Percentiles rank a stretch among this genome's conserved stretches.
Conservation (phyloP, 768 basidiomycete species). For the Suillus decipiens region DNA sequence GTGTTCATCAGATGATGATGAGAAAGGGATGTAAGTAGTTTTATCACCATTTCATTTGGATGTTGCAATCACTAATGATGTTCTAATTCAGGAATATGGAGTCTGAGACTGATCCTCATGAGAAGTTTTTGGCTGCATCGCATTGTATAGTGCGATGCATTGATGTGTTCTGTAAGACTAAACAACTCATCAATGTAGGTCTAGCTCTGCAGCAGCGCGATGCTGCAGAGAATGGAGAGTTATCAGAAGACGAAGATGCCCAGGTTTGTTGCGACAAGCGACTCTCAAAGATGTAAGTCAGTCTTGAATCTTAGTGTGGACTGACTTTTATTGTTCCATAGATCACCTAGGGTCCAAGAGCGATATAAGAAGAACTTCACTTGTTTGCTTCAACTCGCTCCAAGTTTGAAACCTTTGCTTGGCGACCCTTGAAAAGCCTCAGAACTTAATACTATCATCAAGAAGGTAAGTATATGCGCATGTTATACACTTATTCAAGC, state of each 20-base stretch:
- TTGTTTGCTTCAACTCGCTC: neutral
- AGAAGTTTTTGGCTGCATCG: slow-evolving; percentile 2
- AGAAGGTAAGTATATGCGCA: neutral
- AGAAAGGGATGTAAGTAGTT: neutral
- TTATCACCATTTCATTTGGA: neutral
- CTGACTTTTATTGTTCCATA: neutral
- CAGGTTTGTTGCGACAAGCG: neutral
- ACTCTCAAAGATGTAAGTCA: slow-evolving; percentile 7
- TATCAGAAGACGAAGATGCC: slow-evolving; percentile 1
- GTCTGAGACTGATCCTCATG: neutral
- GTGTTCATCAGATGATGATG: neutral
- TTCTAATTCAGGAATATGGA: neutral
- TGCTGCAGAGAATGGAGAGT: slow-evolving; percentile 5
- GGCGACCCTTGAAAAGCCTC: neutral
- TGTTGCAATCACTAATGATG: neutral
- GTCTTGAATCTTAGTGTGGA: neutral
- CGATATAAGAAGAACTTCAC: neutral
- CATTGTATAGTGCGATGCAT: slow-evolving; percentile 8
- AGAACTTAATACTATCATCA: neutral
- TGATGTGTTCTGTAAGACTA: slow-evolving; percentile 11
- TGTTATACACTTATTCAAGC: neutral
- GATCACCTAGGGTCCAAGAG: neutral
- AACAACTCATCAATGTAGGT: neutral
- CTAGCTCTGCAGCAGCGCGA: neutral
- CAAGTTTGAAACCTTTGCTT: neutral